Evolutionary conservation across 2,329 filamentous ascomycete species (phyloP).

Genomic region (Penicillium concentricum): DNA sequence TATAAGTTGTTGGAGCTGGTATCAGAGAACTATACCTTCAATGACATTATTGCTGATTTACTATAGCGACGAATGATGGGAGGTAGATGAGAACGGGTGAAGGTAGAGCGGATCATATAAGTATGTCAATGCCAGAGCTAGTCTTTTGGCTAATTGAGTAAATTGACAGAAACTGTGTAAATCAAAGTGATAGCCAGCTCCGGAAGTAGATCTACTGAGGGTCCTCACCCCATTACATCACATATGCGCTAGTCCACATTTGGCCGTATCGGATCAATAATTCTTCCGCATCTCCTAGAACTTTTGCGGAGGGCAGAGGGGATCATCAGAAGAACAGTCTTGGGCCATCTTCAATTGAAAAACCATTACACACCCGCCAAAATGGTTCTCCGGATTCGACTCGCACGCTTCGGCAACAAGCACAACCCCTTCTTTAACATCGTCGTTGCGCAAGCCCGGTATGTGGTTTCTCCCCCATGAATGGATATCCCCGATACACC

Average conservation of each 20-base stretch:
- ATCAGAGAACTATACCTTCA: constrained; percentile 34
- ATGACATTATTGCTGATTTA: constrained; percentile 40
- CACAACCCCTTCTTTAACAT: constrained; percentile 97
- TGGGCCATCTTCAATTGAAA: background rate
- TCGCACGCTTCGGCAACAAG: constrained; percentile 87
- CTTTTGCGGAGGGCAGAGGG: constrained; percentile 28
- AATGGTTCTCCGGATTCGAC: constrained; percentile 92
- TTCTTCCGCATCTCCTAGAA: constrained; percentile 28
- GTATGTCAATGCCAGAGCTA: background rate
- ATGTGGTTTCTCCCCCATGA: constrained; percentile 32
- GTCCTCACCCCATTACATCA: constrained; percentile 26
- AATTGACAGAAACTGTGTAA: background rate
- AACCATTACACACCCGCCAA: constrained; percentile 28
- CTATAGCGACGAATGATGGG: constrained; percentile 23
- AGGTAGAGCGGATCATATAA: constrained; percentile 30
- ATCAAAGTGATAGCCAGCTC: background rate
- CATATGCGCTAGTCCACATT: constrained; percentile 25
- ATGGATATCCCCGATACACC: background rate
- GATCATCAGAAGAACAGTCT: constrained; percentile 2
- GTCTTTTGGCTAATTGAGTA: background rate
- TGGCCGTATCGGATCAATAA: constrained; percentile 22
- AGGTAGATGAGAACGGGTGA: constrained; percentile 13
- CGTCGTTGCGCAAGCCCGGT: constrained; percentile 90
- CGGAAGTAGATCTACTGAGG: constrained; percentile 1
- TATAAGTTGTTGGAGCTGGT: background rate